Conservation (phyloP, 805 yeast species). For the Pachysolen tannophilus region DNA sequence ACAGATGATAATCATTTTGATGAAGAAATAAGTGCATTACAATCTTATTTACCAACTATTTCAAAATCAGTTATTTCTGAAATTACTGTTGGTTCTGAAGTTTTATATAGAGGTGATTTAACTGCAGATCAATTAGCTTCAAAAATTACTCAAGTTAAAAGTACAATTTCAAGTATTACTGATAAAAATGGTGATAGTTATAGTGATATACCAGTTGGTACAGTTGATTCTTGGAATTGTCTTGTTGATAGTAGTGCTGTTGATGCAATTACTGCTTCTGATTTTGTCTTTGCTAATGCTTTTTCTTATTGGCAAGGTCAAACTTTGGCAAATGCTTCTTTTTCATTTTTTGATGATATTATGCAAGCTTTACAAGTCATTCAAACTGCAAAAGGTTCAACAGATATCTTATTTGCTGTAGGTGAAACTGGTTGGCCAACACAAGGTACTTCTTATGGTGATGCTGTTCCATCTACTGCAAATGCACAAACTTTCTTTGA, state of each 20-base stretch:
- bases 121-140: conserved; percentile 67
- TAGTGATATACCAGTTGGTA: conserved; percentile 69
- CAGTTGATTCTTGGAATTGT: conserved; percentile 94
- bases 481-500: conserved; percentile 83
- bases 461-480: conserved; percentile 55
- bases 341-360: conserved; percentile 92
- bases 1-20: conserved; percentile 71
- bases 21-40: conserved; percentile 68
- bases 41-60: conserved; percentile 61
- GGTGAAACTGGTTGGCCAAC: conserved; percentile 99
- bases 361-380: conserved; percentile 93
- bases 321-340: conserved; percentile 71
- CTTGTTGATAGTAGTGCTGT: conserved; percentile 69
- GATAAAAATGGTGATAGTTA: conserved; percentile 82
- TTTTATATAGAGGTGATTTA: conserved; percentile 84
- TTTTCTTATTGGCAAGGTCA: conserved; percentile 99
- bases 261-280: conserved; percentile 74
- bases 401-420: conserved; percentile 86
- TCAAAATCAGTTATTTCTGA: conserved; percentile 64
- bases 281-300: conserved; percentile 86
- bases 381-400: conserved; percentile 79
- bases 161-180: conserved; percentile 47
- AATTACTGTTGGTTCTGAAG: conserved; percentile 91
- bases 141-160: conserved; percentile 56
- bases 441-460: conserved; percentile 65